A percentile compares a stretch with the other conserved stretches of the same genome.
Evolutionary conservation across 2,329 filamentous ascomycete species (phyloP).

Genomic region (Emydomyces testavorans): DNA sequence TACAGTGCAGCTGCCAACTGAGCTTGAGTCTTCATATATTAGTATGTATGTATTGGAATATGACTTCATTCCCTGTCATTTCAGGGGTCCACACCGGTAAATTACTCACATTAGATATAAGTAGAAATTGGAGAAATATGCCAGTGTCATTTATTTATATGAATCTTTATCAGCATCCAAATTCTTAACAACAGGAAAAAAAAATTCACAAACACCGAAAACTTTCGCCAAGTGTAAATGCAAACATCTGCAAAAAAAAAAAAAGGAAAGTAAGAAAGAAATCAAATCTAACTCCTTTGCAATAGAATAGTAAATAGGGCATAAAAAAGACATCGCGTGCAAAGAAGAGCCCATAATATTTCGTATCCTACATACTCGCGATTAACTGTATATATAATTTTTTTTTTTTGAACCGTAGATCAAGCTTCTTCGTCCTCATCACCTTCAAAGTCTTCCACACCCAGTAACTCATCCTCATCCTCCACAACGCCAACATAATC

Average conservation of each 20-base stretch:
- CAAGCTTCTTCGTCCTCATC: conserved; percentile 60
- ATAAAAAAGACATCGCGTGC: background rate
- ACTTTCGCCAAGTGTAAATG: background rate
- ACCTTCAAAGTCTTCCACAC: conserved; percentile 74
- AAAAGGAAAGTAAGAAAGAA: background rate
- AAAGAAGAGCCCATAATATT: conserved; percentile 3
- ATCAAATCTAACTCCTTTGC: background rate
- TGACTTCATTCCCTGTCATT: too few relatives aligned
- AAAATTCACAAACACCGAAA: background rate
- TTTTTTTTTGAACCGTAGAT: background rate
- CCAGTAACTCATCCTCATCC: conserved; percentile 86
- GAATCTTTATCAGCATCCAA: background rate
- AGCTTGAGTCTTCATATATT: too few relatives aligned
- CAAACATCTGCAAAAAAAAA: background rate
- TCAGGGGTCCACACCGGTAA: too few relatives aligned
- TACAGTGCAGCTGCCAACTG: too few relatives aligned
- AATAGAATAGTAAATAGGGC: too few relatives aligned
- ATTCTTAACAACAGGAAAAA: background rate
- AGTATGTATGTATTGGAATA: too few relatives aligned
- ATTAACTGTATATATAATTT: background rate
- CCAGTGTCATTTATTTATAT: too few relatives aligned
- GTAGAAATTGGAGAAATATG: too few relatives aligned
- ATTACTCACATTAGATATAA: too few relatives aligned
- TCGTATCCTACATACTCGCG: conserved; percentile 5
- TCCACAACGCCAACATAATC: conserved; percentile 83